Percentiles rank a stretch among this genome's conserved stretches.
phyloP scores from a whole-genome alignment of 116 monocot species.

The Dioscorea cayenensis region DNA sequence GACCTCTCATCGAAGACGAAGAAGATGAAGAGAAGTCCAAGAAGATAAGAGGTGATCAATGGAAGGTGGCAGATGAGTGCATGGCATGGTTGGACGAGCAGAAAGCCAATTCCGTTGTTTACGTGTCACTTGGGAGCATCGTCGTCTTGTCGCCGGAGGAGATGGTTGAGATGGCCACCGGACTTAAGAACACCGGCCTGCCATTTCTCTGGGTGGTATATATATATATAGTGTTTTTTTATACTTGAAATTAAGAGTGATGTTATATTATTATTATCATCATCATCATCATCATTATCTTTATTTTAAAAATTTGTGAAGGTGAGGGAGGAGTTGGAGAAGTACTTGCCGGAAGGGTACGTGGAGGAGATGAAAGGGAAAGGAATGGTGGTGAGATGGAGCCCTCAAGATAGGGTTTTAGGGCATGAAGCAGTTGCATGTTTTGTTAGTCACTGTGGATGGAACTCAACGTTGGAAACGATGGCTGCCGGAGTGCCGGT shows the following conservation, averaged over 20 bases:
- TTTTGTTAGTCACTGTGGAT: slow-evolving; percentile 68
- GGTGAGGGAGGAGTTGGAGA: not conserved
- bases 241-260: no score
- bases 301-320: no score
- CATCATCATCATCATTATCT: no score
- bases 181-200: slow-evolving; percentile 22
- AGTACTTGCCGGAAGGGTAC: slow-evolving; percentile 28
- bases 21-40: slow-evolving; percentile 2
- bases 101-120: slow-evolving; percentile 26
- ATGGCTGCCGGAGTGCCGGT: slow-evolving; percentile 42
- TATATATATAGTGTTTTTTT: no score
- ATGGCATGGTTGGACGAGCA: slow-evolving; percentile 48
- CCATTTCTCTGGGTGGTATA: slow-evolving; percentile 48
- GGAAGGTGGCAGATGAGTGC: slow-evolving; percentile 29
- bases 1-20: slow-evolving; percentile 32
- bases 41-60: slow-evolving; percentile 22
- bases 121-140: slow-evolving; percentile 54
- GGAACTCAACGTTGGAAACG: slow-evolving; percentile 63
- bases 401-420: slow-evolving; percentile 43
- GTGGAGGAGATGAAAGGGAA: slow-evolving; percentile 12
- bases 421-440: slow-evolving; percentile 27
- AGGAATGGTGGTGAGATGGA: slow-evolving; percentile 43
- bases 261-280: no score
- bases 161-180: slow-evolving; percentile 34
- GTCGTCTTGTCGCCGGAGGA: slow-evolving; percentile 31